These are phyloP conservation scores for Aureobasidium sp. DNA, from an alignment of 2,329 filamentous ascomycete genomes.

Conservation along the genomic window DNA sequence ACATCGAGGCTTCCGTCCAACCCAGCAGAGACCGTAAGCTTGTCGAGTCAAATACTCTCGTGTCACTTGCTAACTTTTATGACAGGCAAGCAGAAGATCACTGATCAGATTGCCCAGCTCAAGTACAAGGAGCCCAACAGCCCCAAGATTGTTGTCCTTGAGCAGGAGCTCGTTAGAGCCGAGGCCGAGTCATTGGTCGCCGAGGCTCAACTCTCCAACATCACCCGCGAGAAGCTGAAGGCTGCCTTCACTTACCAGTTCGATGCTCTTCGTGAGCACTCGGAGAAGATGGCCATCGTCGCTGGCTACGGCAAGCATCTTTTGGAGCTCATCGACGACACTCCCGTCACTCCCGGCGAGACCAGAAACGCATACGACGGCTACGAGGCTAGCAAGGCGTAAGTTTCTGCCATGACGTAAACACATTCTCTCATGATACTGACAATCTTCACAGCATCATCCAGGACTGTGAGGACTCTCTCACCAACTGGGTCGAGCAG, in stretches of 20 bases:
- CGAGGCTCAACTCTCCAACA: constrained; percentile 97
- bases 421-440: constrained; percentile 14
- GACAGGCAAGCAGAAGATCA: constrained; percentile 95
- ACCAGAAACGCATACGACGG: constrained; percentile 93
- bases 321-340: constrained; percentile 93
- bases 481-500: constrained; percentile 92
- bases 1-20: constrained; percentile 97
- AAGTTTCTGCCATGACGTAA: constrained; percentile 21
- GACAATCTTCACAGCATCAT: constrained; percentile 58
- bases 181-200: constrained; percentile 98
- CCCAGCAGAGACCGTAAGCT: constrained; percentile 87
- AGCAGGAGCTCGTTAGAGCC: constrained; percentile 96
- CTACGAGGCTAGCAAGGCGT: constrained; percentile 92
- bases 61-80: constrained; percentile 16
- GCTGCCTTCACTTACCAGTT: constrained; percentile 97
- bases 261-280: constrained; percentile 92
- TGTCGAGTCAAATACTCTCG: neutral
- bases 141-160: constrained; percentile 91
- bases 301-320: constrained; percentile 97
- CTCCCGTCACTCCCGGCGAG: constrained; percentile 92
- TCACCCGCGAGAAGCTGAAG: constrained; percentile 98
- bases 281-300: constrained; percentile 96
- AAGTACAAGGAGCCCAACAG: constrained; percentile 99
- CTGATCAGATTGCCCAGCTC: constrained; percentile 94
- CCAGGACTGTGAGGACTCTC: constrained; percentile 93